Evolutionary conservation across 2,329 filamentous ascomycete genomes (phyloP), one percentile per base, ranked within the genome.

Genomic region (Teratosphaeria epicoccoides): DNA sequence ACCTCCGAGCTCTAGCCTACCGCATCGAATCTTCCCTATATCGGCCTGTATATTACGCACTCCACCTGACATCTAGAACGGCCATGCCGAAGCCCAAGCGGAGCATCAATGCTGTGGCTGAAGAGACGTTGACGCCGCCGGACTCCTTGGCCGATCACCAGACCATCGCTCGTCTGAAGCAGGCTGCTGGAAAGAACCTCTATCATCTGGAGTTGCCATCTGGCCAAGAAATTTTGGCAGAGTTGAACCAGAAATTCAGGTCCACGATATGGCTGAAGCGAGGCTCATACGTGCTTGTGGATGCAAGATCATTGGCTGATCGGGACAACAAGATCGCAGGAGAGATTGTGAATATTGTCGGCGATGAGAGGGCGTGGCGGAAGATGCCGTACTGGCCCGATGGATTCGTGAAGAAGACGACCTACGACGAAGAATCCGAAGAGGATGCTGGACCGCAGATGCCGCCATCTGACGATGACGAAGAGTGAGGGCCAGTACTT

Each of bases 191-290:
- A 59, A 95, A 95, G 73, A 94, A 87, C 68, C 76, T 95, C 43
- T 97, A 95, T 75, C 79, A 80, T 43, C 88, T 91, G 64, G 77
- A 84, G 64, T 73, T 90, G 25, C 82, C 90, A 23, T 76, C 77
- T 60, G 78, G 79, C 53, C 79, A 82, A 62, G 72, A 77, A 6
- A 70, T 91, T 37, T 73, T 94, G 17, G 84, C 89, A 22, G 89
- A 96, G 73, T 80, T 98, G 20, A 85, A 87, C 9, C 75, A 88
- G 24, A 82, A 83, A 40, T 96, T 97, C 67, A 86, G 91, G 55
- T 93, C 88, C 58, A 93, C 88, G 2, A 88, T 97, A 57, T 97
- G 88, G 87, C 86, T 97, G 68, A 90, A 87, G 70, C 83, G 88
- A 17, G 87, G 89, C 25, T 88, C 88, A 0, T 97, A 84, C 68